Conservation (phyloP, 495 filamentous ascomycete species). For the Hypomontagnella monticulosa region DNA sequence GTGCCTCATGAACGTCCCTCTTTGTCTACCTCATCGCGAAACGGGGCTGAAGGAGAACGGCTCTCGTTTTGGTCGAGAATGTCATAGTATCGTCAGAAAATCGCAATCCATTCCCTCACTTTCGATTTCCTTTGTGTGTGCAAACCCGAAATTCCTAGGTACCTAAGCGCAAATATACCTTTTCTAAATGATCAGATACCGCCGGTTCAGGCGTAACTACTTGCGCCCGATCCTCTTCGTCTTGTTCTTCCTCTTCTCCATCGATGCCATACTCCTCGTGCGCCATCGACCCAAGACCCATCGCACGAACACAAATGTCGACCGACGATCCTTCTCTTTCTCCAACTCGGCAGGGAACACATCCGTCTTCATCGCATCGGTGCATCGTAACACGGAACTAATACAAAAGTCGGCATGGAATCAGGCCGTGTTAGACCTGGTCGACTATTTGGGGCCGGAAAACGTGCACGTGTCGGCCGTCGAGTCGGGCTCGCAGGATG, state of each 20-base stretch:
- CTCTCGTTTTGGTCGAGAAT: conserved; percentile 26
- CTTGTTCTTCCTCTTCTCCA: conserved; percentile 45
- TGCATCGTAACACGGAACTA: conserved; percentile 72
- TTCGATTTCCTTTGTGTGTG: conserved; percentile 17
- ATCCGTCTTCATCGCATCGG: conserved; percentile 69
- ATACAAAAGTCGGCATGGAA: conserved; percentile 70
- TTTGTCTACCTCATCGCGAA: conserved; percentile 27
- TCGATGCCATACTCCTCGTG: conserved; percentile 43
- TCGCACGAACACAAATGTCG: conserved; percentile 29
- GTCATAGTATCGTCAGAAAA: conserved; percentile 22
- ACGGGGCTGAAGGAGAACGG: conserved; percentile 24
- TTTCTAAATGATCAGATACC: conserved; percentile 46
- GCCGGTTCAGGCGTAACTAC: conserved; percentile 47
- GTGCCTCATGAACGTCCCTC: conserved; percentile 19
- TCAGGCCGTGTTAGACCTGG: conserved; percentile 63
- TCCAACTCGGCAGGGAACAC: conserved; percentile 25
- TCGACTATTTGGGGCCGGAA: conserved; percentile 62
- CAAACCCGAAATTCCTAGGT: conserved; percentile 1
- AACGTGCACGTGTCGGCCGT: conserved; percentile 75
- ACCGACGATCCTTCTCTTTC: conserved; percentile 25
- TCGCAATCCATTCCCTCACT: conserved; percentile 3
- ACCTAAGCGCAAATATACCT: not conserved
- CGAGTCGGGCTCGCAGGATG: conserved; percentile 75
- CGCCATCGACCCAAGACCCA: conserved; percentile 43
- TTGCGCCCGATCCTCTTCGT: conserved; percentile 42